Conservation (phyloP, 495 filamentous ascomycete species). For the Cercophora sp. region DNA sequence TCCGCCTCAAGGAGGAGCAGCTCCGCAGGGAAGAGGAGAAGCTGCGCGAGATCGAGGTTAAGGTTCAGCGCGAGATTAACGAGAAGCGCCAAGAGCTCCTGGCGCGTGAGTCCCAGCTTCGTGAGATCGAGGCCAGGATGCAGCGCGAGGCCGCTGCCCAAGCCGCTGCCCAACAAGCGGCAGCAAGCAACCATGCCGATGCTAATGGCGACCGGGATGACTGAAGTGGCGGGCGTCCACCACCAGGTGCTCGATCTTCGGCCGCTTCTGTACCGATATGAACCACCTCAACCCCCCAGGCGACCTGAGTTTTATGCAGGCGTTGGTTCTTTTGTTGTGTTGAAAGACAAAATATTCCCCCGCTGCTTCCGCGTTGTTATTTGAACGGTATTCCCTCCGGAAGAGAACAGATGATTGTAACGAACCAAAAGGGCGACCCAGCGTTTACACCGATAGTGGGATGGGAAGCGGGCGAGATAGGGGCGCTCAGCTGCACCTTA, state of each 20-base stretch:
- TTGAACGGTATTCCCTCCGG: conserved; percentile 27
- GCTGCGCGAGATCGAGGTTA: conserved; percentile 96
- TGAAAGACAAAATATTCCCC: conserved; percentile 39
- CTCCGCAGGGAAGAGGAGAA: conserved; percentile 99
- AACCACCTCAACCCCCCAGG: conserved; percentile 13
- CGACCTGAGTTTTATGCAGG: conserved; percentile 28
- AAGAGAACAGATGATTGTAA: conserved; percentile 23
- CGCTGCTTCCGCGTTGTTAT: conserved; percentile 26
- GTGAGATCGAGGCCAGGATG: conserved; percentile 76
- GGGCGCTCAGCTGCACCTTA: neutral
- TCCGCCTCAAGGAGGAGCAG: conserved; percentile 98
- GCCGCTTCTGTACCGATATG: conserved; percentile 19
- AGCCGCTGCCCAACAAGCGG: conserved; percentile 26
- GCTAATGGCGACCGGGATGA: conserved; percentile 47
- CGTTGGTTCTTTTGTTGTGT: conserved; percentile 37
- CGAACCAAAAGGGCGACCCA: conserved; percentile 17
- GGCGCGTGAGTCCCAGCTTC: conserved; percentile 94
- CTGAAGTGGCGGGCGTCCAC: conserved; percentile 16
- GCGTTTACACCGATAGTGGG: conserved; percentile 6
- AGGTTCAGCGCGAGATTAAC: conserved; percentile 99
- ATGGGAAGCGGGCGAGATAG: neutral
- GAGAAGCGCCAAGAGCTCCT: conserved; percentile 98
- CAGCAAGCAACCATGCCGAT: conserved; percentile 34
- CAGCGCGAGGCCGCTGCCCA: conserved; percentile 48
- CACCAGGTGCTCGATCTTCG: conserved; percentile 9